Evolutionary conservation across 169 alveolate species (phyloP), one percentile per base, ranked within the genome.

Genomic region (Babesia caballi): DNA sequence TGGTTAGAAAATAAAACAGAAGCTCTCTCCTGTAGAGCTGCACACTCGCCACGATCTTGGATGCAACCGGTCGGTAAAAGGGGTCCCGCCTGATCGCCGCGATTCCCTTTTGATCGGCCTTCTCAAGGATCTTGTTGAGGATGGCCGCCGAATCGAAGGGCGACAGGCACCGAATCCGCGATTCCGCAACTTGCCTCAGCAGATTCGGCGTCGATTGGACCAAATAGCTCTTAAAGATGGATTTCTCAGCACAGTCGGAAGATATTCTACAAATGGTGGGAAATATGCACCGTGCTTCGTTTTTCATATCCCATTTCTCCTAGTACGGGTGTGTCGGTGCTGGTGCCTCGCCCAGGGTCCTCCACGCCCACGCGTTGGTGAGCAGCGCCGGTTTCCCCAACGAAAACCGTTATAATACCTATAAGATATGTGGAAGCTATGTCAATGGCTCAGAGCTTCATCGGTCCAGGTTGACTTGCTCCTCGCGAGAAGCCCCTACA

Each of bases 131-230:
- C 36, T 27, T 54, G 21, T 77, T 56, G 9, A 77, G 56, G 25
- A 67, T 46, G 21, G 71, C 68, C 3, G 85, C 85, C 11, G 85
- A 53, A 59, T 77, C 85, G 57, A 54, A 66, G 19, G 85, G 85
- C n/a, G 85, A 77, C 19, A 77, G 46, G 71, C 56, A 27, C 41
- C 21, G 40, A 19, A 65, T 42, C 53, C 36, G 49, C 17, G 85
- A 77, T 23, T 71, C 85, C 28, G 78, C 70, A 9, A 77, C 58
- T 40, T 54, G 78, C 54, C 44, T 66, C 33, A 77, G 49, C 44
- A 67, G 38, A 21, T 66, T 53, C 28, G 12, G 46, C 60, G 73
- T n/a, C 51, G 73, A 15, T 27, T 63, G 38, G 19, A 9, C 35
- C 30, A 77, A 27, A 27, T 40, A 40, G 35, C 38, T 25, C 30